phyloP scores from a whole-genome alignment of 208 protist species.

The Crithidia expoeki region DNA sequence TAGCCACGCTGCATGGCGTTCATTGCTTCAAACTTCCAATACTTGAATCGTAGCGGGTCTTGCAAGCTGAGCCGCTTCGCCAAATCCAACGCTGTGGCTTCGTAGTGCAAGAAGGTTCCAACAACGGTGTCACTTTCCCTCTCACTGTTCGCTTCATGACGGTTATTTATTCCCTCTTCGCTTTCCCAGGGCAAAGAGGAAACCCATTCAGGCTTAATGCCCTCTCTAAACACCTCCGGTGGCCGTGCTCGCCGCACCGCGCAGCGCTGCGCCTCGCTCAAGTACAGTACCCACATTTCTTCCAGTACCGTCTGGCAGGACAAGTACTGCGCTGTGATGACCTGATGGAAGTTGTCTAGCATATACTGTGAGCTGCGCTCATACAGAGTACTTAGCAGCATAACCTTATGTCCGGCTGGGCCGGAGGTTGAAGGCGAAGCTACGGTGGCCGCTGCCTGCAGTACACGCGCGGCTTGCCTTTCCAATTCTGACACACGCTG shows the following conservation, averaged over 20 bases:
- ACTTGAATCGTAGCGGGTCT: slow-evolving; percentile 73
- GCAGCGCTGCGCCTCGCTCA: slow-evolving; percentile 28
- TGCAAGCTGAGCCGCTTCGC: slow-evolving; percentile 54
- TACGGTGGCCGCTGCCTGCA: slow-evolving; percentile 15
- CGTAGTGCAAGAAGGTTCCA: slow-evolving; percentile 43
- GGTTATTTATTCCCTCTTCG: background rate
- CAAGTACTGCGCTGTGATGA: slow-evolving; percentile 57
- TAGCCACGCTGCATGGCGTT: slow-evolving; percentile 67
- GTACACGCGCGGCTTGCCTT: slow-evolving; percentile 22
- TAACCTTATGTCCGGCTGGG: slow-evolving; percentile 7
- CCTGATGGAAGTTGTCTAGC: slow-evolving; percentile 70
- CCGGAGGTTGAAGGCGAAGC: background rate
- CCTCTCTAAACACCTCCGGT: slow-evolving; percentile 44
- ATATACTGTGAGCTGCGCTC: slow-evolving; percentile 54
- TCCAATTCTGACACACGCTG: slow-evolving; percentile 39
- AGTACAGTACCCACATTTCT: slow-evolving; percentile 64
- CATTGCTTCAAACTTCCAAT: slow-evolving; percentile 69
- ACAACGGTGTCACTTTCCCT: background rate
- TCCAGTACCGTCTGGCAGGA: slow-evolving; percentile 51
- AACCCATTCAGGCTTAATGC: slow-evolving; percentile 31
- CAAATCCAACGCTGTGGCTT: slow-evolving; percentile 53
- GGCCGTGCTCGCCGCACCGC: slow-evolving; percentile 34
- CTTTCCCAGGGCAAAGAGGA: slow-evolving; percentile 12
- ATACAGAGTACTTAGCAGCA: slow-evolving; percentile 26
- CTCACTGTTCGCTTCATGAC: background rate